These are phyloP conservation scores for Millerago galiae DNA, from an alignment of 805 yeast genomes.

Conservation along the genomic window DNA sequence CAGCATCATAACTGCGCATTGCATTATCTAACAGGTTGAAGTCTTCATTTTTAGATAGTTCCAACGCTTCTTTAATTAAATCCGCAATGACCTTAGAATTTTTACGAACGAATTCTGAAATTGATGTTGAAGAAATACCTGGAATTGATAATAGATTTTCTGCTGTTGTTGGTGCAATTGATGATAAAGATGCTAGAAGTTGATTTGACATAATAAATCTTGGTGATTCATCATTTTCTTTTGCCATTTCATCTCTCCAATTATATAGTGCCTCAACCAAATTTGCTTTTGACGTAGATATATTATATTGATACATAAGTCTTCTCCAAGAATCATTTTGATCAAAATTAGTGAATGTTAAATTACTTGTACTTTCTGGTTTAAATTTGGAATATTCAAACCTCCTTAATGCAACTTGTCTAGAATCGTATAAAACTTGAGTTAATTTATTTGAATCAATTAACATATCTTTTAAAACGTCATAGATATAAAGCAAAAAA, in stretches of 20 bases:
- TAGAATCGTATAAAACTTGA: slow-evolving; percentile 65
- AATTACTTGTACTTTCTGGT: slow-evolving; percentile 24
- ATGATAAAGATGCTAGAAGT: slow-evolving; percentile 54
- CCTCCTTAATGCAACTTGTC: slow-evolving; percentile 72
- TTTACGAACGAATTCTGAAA: slow-evolving; percentile 51
- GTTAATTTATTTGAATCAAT: slow-evolving; percentile 44
- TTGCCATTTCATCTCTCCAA: slow-evolving; percentile 82
- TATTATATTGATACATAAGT: slow-evolving; percentile 57
- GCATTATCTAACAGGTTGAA: slow-evolving; percentile 30
- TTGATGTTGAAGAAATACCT: slow-evolving; percentile 24
- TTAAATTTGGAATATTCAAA: slow-evolving; percentile 76
- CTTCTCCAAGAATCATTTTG: slow-evolving; percentile 61
- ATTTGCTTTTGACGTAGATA: slow-evolving; percentile 46
- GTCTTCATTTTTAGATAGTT: slow-evolving; percentile 28
- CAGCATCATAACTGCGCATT: neutral
- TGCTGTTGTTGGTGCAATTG: slow-evolving; percentile 51
- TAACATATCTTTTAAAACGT: slow-evolving; percentile 60
- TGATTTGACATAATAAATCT: slow-evolving; percentile 82
- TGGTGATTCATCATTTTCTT: slow-evolving; percentile 75
- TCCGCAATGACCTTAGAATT: slow-evolving; percentile 52
- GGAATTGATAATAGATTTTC: slow-evolving; percentile 45
- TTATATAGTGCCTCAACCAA: slow-evolving; percentile 56
- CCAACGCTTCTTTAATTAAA: slow-evolving; percentile 35
- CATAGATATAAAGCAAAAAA: slow-evolving; percentile 75
- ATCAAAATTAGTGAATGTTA: slow-evolving; percentile 45